Conservation (phyloP, 1,284 basidiomycete species). For the Ustilago trichophora region DNA sequence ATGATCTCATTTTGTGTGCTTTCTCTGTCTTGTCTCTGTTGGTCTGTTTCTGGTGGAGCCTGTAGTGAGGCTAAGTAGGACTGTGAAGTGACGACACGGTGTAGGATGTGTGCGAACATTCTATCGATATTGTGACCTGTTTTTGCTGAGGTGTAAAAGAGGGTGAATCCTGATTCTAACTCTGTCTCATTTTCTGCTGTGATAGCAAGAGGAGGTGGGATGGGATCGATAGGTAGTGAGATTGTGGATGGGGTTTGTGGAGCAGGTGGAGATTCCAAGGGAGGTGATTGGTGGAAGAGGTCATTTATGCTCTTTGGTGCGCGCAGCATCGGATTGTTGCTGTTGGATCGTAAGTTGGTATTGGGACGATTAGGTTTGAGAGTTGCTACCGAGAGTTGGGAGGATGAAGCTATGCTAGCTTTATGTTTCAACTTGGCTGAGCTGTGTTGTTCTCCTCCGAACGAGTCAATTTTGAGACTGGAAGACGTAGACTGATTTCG, state of each 20-base stretch:
- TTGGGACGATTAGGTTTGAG: conserved; percentile 11
- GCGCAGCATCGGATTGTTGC: too few species aligned
- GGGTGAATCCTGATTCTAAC: too few species aligned
- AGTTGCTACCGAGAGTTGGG: conserved; percentile 7
- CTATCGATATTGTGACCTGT: conserved; percentile 44
- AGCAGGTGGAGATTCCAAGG: not conserved
- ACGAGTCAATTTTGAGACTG: not conserved
- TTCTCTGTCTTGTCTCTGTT: conserved; percentile 1
- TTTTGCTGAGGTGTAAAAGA: conserved; percentile 56
- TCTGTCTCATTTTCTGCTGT: conserved; percentile 29
- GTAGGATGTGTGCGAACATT: conserved; percentile 53
- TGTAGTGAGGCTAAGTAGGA: conserved; percentile 7
- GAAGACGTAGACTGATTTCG: not conserved
- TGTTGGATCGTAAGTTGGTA: too few species aligned
- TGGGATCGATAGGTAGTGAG: conserved; percentile 5
- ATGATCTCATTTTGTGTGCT: conserved; percentile 14
- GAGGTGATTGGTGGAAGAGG: conserved; percentile 25
- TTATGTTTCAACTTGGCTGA: too few species aligned
- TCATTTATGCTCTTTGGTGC: conserved; percentile 44
- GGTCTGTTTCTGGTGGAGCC: conserved; percentile 4
- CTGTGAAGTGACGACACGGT: conserved; percentile 22
- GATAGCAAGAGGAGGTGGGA: not conserved
- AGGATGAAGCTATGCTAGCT: conserved; percentile 15
- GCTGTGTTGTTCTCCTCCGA: too few species aligned
- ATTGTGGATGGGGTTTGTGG: conserved; percentile 14